phyloP scores from a whole-genome alignment of 257 asterid genomes.

The Nicotiana benthamiana region DNA sequence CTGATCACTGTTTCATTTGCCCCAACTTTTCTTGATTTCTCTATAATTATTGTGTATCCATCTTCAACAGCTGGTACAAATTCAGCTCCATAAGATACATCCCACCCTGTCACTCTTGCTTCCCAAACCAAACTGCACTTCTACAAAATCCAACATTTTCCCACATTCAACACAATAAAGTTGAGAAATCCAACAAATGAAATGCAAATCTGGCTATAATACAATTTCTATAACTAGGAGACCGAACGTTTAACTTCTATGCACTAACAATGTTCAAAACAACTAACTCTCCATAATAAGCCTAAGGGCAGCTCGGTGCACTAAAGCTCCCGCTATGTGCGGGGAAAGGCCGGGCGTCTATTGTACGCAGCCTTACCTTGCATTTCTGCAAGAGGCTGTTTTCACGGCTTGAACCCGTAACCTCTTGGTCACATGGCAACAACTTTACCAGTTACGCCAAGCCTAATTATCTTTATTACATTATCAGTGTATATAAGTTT shows the following conservation, averaged over 20 bases:
- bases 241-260: neutral
- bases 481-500: neutral
- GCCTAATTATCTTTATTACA: no score
- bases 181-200: neutral
- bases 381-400: no score
- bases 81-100: constrained; percentile 74
- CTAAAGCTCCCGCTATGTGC: no score
- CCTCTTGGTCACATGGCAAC: no score
- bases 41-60: constrained; percentile 74
- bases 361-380: no score
- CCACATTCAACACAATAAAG: neutral
- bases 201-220: neutral
- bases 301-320: no score
- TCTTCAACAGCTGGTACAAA: constrained; percentile 73
- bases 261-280: neutral
- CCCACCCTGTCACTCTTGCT: constrained; percentile 85
- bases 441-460: no score
- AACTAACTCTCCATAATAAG: no score
- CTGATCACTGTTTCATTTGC: constrained; percentile 55
- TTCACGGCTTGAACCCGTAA: no score
- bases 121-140: constrained; percentile 70
- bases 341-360: no score
- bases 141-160: constrained; percentile 26
- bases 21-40: constrained; percentile 63
- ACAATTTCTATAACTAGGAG: neutral